Evolutionary conservation across 2,329 filamentous ascomycete species (phyloP).

Genomic region (Rhinocladiella mackenziei): DNA sequence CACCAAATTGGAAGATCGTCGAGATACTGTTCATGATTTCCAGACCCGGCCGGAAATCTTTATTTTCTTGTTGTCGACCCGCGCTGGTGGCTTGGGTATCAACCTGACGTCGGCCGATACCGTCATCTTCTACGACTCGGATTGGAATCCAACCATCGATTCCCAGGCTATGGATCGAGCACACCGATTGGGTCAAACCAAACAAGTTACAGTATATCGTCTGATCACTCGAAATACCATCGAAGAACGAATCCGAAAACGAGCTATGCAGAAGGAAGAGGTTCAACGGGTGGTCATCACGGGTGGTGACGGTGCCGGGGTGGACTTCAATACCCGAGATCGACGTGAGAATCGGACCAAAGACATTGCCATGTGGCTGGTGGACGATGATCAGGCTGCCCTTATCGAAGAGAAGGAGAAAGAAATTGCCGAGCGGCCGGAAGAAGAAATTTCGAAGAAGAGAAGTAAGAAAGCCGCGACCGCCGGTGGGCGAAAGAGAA

Average conservation of each 20-base stretch:
- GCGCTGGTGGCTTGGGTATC: conserved; percentile 95
- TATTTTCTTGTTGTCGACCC: conserved; percentile 91
- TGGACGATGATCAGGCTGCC: conserved; percentile 93
- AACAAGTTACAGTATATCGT: conserved; percentile 94
- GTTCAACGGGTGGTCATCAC: conserved; percentile 96
- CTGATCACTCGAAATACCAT: conserved; percentile 96
- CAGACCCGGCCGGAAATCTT: conserved; percentile 93
- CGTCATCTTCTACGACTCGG: conserved; percentile 98
- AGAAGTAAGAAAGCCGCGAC: conserved; percentile 56
- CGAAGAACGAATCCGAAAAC: conserved; percentile 95
- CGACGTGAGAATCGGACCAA: conserved; percentile 89
- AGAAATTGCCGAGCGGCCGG: conserved; percentile 68
- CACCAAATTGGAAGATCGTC: conserved; percentile 92
- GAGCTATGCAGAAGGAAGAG: conserved; percentile 95
- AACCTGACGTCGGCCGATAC: conserved; percentile 95
- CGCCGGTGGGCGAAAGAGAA: conserved; percentile 45
- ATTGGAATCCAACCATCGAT: conserved; percentile 99
- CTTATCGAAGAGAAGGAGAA: conserved; percentile 90
- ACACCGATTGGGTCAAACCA: conserved; percentile 92
- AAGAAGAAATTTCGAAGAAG: conserved; percentile 51
- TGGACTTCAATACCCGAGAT: conserved; percentile 92
- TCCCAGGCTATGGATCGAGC: conserved; percentile 98
- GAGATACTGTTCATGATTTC: conserved; percentile 95
- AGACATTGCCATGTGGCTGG: conserved; percentile 98
- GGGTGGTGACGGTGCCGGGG: conserved; percentile 73